Evolutionary conservation across 371 early-diverging fungal species (phyloP), one percentile per base, ranked within the genome.

Genomic region (Umbelopsis sp.): DNA sequence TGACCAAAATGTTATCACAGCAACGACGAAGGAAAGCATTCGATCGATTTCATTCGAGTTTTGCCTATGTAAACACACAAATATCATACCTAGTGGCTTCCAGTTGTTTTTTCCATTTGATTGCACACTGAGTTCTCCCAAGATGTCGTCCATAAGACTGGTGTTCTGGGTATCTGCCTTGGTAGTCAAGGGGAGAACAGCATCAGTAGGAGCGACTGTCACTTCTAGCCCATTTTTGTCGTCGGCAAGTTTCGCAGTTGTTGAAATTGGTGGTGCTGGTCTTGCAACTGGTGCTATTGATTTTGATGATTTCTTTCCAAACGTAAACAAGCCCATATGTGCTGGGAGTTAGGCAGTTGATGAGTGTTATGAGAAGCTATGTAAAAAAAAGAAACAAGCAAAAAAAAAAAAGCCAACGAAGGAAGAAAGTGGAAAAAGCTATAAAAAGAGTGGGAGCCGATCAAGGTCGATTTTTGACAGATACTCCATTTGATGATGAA

Each of bases 261-360:
- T 35, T 35, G 12, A 18, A 11, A 35, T 24, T 35, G 11, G 57
- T 16, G 29, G 29, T 5, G 18, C 16, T 18, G 18, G 57, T 29
- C 29, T 29, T 29, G 29, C 4, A 35, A 14, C 18, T 32, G 29
- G 41, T 12, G 10, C 18, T 16, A 14, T 3, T 25, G 29, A 9
- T 32, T 57, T 57, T 37, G 57, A 37, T n/a, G 57, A 14, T 32
- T 57, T 57, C 57, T 57, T 57, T 57, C 35, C 57, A n/a, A 57
- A 57, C 29, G 32, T 57, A 18, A 57, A 35, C 7, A 57, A 35
- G 29, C 57, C 57, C 57, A 57, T 57, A 12, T 16, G 48, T 3
- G 48, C 1, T 41, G 41, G 41, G 41, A 41, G 41, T 41, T 41
- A 1, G 41, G 41, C 12, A 41, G 29, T 41, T 41, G 41, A 12